Conservation (phyloP, 2,329 filamentous ascomycete genomes). For the Sphaerulina musiva region DNA sequence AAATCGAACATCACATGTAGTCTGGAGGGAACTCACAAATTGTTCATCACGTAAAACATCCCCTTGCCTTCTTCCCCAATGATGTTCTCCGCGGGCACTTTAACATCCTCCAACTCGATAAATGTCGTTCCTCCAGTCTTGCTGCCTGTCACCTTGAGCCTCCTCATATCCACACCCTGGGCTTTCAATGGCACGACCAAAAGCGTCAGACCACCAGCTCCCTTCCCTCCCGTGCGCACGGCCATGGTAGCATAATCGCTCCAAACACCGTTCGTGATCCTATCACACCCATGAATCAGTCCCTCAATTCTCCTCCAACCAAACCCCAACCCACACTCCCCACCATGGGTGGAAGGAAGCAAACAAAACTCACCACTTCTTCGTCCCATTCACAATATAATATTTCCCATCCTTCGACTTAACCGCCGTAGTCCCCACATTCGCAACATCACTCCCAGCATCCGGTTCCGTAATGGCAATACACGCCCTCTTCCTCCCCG, state of each 20-base stretch:
- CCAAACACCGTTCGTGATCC: constrained; percentile 67
- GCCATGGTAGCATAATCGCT: constrained; percentile 62
- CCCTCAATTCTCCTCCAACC: too few species aligned
- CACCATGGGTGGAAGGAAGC: too few species aligned
- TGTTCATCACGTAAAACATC: constrained; percentile 54
- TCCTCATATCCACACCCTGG: constrained; percentile 59
- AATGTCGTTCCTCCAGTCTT: constrained; percentile 62
- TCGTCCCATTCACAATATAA: constrained; percentile 65
- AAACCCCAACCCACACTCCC: too few species aligned
- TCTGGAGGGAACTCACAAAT: constrained; percentile 11
- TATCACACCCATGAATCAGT: background rate
- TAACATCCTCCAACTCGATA: constrained; percentile 67
- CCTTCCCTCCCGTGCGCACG: constrained; percentile 43
- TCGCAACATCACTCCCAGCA: constrained; percentile 65
- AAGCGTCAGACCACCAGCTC: constrained; percentile 40
- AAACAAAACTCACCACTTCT: constrained; percentile 52
- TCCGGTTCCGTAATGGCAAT: constrained; percentile 72
- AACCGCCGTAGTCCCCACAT: constrained; percentile 59
- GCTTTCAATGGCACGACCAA: constrained; percentile 34
- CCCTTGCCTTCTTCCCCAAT: constrained; percentile 64
- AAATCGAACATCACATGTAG: background rate
- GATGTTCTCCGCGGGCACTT: constrained; percentile 61
- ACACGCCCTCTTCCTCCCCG: constrained; percentile 59
- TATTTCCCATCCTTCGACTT: constrained; percentile 54
- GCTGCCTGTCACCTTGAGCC: constrained; percentile 59